Evolutionary conservation across 2,329 filamentous ascomycete genomes (phyloP), one percentile per base, ranked within the genome.

Genomic region (Xylariaceae sp.): DNA sequence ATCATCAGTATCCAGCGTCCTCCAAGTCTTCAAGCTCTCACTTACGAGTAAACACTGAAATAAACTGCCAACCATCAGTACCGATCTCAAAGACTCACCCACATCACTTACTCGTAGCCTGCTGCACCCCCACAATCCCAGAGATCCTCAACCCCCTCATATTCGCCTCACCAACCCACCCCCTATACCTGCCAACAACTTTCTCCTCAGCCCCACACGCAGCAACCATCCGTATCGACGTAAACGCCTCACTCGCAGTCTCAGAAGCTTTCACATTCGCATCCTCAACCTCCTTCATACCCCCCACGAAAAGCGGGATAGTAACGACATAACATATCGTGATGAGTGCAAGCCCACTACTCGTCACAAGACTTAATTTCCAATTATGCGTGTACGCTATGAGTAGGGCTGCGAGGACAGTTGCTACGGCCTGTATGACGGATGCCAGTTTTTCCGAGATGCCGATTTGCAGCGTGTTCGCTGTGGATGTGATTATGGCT

Each of bases 401-500:
- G 60, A 82, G 71, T 56, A 84, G 74, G 10, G 82, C 76, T 9
- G 82, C 70, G 23, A 82, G 65, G 51, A 85, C 76, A 42, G 81
- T 78, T 0, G 83, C 73, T 2, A 74, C 69, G 62, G 76, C 85
- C 66, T 87, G 83, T 51, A 87, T 67, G 47, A 85, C 80, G 4
- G 77, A 75, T 2, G 81, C 82, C 0, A 88, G 74, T 67, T 85
- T 86, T 68, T 86, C 84, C 0, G 83, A 86, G 50, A 86, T 85
- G 4, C 85, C 85, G 18, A 84, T 75, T 70, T 88, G 85, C 7
- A 88, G 74, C 1, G 78, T 80, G 68, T 87, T 87, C 60, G 83
- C 80, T 0, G 83, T 84, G 2, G 81, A 79, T 0, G 85, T 87
- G 64, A 88, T 87, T 55, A 85, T 85, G 11, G 78, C 78, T 1